phyloP scores from a whole-genome alignment of 2,329 filamentous ascomycete species.

The Rhytidhysteron rufulum region DNA sequence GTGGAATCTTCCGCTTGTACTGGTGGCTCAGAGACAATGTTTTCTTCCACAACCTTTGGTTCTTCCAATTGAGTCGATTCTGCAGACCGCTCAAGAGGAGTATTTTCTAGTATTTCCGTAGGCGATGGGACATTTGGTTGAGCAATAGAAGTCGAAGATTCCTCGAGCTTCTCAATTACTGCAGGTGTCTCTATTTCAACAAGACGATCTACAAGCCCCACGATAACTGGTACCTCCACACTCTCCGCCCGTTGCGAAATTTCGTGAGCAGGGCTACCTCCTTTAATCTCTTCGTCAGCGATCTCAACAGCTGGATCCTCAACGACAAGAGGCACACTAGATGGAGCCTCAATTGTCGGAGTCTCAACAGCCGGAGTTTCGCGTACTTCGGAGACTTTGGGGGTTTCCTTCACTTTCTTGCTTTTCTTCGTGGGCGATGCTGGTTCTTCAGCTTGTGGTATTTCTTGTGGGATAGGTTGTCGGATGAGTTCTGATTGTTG shows the following conservation, averaged over 20 bases:
- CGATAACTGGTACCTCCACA: constrained; percentile 3
- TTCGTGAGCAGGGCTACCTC: constrained; percentile 14
- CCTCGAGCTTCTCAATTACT: too few species aligned
- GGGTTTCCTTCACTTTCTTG: constrained; percentile 25
- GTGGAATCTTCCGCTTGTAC: constrained; percentile 17
- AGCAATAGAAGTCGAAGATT: too few species aligned
- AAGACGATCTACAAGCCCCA: too few species aligned
- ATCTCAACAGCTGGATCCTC: constrained; percentile 32
- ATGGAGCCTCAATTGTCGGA: constrained; percentile 29
- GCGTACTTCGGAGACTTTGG: constrained; percentile 24
- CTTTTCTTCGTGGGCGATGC: constrained; percentile 16
- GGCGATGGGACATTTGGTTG: too few species aligned
- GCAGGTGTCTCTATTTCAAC: too few species aligned
- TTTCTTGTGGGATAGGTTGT: constrained; percentile 3
- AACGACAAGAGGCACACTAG: constrained; percentile 11
- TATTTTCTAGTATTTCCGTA: too few species aligned
- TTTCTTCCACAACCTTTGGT: constrained; percentile 5
- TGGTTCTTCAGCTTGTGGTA: constrained; percentile 7
- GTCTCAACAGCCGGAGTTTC: constrained; percentile 23
- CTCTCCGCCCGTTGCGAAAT: too few species aligned
- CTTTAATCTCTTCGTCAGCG: too few species aligned
- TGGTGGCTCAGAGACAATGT: constrained; percentile 15
- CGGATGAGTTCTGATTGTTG: constrained; percentile 4
- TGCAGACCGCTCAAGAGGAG: not conserved
- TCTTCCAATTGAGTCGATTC: not conserved